Evolutionary conservation across 2,329 filamentous ascomycete species (phyloP).

Genomic region (Emmonsiellopsis sp.): DNA sequence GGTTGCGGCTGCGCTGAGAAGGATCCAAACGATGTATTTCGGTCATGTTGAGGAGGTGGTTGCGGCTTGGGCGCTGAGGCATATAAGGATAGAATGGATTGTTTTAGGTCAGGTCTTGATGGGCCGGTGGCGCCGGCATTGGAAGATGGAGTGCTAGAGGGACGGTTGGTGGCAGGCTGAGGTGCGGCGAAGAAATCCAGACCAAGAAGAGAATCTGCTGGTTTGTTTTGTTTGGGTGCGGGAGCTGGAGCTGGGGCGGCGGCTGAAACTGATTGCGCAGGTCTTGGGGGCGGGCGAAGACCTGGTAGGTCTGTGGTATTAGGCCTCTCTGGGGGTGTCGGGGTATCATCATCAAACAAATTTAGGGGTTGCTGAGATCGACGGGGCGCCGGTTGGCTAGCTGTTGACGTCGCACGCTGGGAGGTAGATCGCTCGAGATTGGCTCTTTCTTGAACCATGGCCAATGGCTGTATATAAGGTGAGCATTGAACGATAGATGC

Average conservation of each 20-base stretch:
- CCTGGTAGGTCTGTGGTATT: conserved; percentile 54
- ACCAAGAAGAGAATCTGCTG: conserved; percentile 76
- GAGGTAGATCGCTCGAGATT: conserved; percentile 55
- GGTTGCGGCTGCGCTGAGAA: conserved; percentile 47
- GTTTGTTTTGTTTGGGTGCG: conserved; percentile 54
- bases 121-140: conserved; percentile 45
- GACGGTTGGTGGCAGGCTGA: conserved; percentile 59
- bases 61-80: conserved; percentile 66
- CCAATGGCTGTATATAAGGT: conserved; percentile 44
- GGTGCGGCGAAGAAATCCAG: conserved; percentile 81
- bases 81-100: conserved; percentile 93
- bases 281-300: background rate
- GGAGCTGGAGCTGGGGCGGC: conserved; percentile 43
- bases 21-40: conserved; percentile 57
- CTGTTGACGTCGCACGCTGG: conserved; percentile 37
- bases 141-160: conserved; percentile 69
- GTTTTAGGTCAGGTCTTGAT: conserved; percentile 87
- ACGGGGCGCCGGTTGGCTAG: conserved; percentile 38
- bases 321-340: conserved; percentile 57
- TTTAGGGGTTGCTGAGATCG: conserved; percentile 49
- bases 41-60: conserved; percentile 43
- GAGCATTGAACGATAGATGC: background rate
- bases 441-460: conserved; percentile 61
- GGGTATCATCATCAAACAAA: conserved; percentile 64
- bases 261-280: background rate